These are phyloP conservation scores for Eleusine indica DNA, from an alignment of 176 grass and related monocot genomes.

Conservation along the genomic window DNA sequence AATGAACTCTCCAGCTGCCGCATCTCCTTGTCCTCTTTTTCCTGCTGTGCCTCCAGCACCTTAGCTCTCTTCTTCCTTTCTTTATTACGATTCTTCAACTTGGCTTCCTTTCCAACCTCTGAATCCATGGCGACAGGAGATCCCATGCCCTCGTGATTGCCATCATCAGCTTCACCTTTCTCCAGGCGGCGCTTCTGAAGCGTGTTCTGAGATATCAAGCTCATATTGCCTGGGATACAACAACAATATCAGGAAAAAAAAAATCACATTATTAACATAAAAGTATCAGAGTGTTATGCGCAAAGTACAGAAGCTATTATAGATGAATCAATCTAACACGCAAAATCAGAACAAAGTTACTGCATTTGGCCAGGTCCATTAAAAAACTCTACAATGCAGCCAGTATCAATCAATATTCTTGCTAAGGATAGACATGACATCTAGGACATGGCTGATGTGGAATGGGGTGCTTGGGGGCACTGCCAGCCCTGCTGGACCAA, in stretches of 20 bases:
- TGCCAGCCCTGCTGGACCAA: background rate
- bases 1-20: constrained; percentile 59
- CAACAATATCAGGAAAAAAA: background rate
- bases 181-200: constrained; percentile 31
- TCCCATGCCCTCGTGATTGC: constrained; percentile 13
- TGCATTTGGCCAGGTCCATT: background rate
- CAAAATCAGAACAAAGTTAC: background rate
- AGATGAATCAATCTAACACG: background rate
- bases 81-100: constrained; percentile 30
- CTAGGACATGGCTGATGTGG: background rate
- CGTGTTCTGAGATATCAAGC: constrained; percentile 68
- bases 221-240: constrained; percentile 47
- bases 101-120: constrained; percentile 35
- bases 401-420: no score
- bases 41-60: constrained; percentile 18
- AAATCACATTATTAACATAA: background rate
- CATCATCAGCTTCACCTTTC: constrained; percentile 28
- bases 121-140: background rate
- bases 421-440: background rate
- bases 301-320: background rate
- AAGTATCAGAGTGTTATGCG: background rate
- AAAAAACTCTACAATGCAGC: background rate
- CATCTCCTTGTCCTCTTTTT: constrained; percentile 55
- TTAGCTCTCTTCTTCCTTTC: constrained; percentile 50
- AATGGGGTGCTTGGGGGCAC: background rate